phyloP scores from a whole-genome alignment of 352 stramenopile species.

The Sclerospora graminicola region DNA sequence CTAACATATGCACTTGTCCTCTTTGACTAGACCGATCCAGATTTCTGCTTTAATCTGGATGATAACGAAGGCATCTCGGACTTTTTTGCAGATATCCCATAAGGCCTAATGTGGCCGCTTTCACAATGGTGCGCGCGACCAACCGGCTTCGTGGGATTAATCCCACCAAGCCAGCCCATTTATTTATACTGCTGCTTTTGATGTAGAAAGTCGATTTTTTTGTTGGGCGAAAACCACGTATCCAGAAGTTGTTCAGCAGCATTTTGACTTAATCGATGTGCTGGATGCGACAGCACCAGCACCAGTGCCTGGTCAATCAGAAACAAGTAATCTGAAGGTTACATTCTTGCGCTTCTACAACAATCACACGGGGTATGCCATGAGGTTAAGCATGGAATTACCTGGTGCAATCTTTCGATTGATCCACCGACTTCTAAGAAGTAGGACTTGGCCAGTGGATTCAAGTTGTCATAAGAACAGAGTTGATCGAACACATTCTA shows the following conservation, averaged over 20 bases:
- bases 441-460: constrained; percentile 36
- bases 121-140: background rate
- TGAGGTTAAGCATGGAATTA: constrained; percentile 14
- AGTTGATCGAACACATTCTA: constrained; percentile 35
- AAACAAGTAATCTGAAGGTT: constrained; percentile 1
- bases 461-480: constrained; percentile 33
- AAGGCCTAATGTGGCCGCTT: constrained; percentile 8
- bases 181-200: constrained; percentile 39
- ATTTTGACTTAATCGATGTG: constrained; percentile 37
- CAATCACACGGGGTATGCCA: constrained; percentile 4
- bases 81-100: constrained; percentile 77
- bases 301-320: constrained; percentile 30
- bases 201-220: constrained; percentile 17
- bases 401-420: constrained; percentile 46
- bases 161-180: constrained; percentile 13
- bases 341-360: background rate
- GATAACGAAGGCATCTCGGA: constrained; percentile 82
- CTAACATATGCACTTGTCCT: background rate
- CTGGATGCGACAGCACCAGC: constrained; percentile 36
- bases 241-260: constrained; percentile 31
- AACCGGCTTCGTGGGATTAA: constrained; percentile 3
- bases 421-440: constrained; percentile 39
- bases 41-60: constrained; percentile 86
- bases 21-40: constrained; percentile 58
- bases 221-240: constrained; percentile 24